Conservation (phyloP, 129 eudicot species). For the Centrapalus pauciflorus region DNA sequence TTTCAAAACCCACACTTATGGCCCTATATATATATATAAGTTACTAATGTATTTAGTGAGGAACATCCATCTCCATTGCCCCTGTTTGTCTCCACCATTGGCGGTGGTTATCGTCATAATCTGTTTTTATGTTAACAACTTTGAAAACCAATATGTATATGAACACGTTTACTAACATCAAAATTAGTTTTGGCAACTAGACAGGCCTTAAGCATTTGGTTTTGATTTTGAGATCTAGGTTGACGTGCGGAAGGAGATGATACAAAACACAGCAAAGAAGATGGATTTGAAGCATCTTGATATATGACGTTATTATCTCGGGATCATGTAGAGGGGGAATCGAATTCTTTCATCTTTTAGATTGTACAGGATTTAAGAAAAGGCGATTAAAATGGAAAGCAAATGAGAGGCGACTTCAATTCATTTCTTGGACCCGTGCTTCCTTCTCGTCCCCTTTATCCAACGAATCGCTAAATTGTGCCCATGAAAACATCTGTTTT, state of each 20-base stretch:
- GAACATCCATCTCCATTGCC: too few species aligned
- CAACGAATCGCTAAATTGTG: background rate
- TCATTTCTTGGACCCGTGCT: background rate
- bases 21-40: too few species aligned
- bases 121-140: too few species aligned
- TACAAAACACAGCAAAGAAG: constrained; percentile 48
- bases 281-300: constrained; percentile 69
- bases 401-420: constrained; percentile 9
- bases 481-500: background rate
- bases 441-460: background rate
- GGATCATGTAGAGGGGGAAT: background rate
- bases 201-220: too few species aligned
- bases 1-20: too few species aligned
- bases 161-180: too few species aligned
- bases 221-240: too few species aligned
- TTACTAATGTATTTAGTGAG: too few species aligned
- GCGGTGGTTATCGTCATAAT: too few species aligned
- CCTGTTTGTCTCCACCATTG: too few species aligned
- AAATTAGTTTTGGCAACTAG: too few species aligned
- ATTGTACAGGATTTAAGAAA: constrained; percentile 16
- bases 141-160: too few species aligned
- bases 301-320: constrained; percentile 37
- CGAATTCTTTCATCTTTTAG: constrained; percentile 1
- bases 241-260: constrained; percentile 76
- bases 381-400: background rate